phyloP scores from a whole-genome alignment of 805 yeast genomes.

The Torulaspora delbrueckii region DNA sequence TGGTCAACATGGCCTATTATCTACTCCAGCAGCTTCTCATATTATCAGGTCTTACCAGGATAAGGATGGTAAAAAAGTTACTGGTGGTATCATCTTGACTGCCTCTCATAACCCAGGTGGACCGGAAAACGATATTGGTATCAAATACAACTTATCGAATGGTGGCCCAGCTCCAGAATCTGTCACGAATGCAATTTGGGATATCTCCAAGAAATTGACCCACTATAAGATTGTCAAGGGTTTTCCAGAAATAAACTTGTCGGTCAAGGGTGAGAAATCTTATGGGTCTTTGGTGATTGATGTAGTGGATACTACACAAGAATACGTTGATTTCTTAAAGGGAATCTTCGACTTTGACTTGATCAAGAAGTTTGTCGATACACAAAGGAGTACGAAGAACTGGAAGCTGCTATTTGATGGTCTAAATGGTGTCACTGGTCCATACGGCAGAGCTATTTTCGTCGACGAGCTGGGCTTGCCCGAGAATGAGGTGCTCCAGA shows the following conservation, averaged over 20 bases:
- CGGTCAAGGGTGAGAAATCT: slow-evolving; percentile 46
- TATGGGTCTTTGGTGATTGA: slow-evolving; percentile 68
- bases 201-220: slow-evolving; percentile 52
- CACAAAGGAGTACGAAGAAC: slow-evolving; percentile 43
- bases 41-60: slow-evolving; percentile 63
- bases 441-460: slow-evolving; percentile 83
- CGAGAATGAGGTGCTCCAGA: slow-evolving; percentile 59
- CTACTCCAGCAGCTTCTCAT: slow-evolving; percentile 97
- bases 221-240: slow-evolving; percentile 55
- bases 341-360: slow-evolving; percentile 82
- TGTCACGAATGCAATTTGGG: slow-evolving; percentile 87
- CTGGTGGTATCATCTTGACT: slow-evolving; percentile 94
- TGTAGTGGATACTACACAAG: slow-evolving; percentile 74
- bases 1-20: slow-evolving; percentile 82
- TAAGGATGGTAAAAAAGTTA: slow-evolving; percentile 41
- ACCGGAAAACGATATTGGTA: slow-evolving; percentile 85
- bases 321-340: slow-evolving; percentile 74
- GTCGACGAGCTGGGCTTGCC: slow-evolving; percentile 81
- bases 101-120: slow-evolving; percentile 99
- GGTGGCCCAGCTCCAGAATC: slow-evolving; percentile 99
- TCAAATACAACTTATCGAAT: slow-evolving; percentile 88
- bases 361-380: slow-evolving; percentile 63
- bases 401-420: slow-evolving; percentile 84
- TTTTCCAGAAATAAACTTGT: slow-evolving; percentile 59
- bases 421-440: slow-evolving; percentile 94